phyloP scores from a whole-genome alignment of 78 protist genomes.

The Dictyostelium citrinum region DNA sequence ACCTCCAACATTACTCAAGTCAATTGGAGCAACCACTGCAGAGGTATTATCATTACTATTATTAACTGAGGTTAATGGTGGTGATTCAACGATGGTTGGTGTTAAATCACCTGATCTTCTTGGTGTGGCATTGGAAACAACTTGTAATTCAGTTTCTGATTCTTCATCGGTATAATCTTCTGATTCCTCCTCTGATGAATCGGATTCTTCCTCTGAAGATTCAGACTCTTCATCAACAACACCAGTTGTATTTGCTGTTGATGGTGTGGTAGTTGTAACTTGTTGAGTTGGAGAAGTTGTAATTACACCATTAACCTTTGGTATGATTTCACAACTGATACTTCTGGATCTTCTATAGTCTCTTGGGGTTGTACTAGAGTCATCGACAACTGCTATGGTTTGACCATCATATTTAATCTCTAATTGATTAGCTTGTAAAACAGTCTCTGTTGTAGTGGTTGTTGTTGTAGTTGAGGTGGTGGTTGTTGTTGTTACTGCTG shows the following conservation, averaged over 20 bases:
- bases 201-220: slow-evolving; percentile 6
- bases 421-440: not conserved
- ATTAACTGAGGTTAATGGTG: not conserved
- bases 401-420: not conserved
- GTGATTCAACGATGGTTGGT: not conserved
- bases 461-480: not conserved
- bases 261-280: not conserved
- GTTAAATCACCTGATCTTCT: not conserved
- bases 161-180: not conserved
- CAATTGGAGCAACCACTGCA: not conserved
- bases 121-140: not conserved
- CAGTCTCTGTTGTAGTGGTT: not conserved
- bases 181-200: not conserved
- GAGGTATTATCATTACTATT: not conserved
- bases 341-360: slow-evolving; percentile 38
- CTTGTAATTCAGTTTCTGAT: not conserved
- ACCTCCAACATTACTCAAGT: not conserved
- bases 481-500: slow-evolving; percentile 15
- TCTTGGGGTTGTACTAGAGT: not conserved
- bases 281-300: not conserved
- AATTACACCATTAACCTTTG: not conserved
- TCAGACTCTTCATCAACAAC: not conserved
- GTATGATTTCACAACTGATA: slow-evolving; percentile 17
- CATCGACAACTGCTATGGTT: not conserved
- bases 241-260: not conserved